Base-by-base conservation (phyloP, 768 basidiomycete species). In the Pleurotus citrinopileatus region DNA sequence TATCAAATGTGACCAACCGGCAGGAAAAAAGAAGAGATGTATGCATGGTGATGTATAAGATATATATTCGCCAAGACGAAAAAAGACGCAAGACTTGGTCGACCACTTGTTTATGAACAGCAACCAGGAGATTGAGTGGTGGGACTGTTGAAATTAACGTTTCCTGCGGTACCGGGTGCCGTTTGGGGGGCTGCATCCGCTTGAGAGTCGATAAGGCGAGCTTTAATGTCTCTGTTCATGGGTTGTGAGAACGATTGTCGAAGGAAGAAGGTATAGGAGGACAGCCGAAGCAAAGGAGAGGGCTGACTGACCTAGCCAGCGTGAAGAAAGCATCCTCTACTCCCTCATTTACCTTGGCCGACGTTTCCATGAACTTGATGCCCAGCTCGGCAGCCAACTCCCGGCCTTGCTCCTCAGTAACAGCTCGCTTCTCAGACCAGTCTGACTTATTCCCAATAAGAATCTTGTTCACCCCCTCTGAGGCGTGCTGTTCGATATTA, bases 261-360 rank as follows among this genome's bases (percentile, higher is more conserved):
- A 54, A 55, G 9, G 23, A 27, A 15, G 19, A 42, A 20, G 42
- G 48, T n/a, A 42, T 29, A 32, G 44, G 29, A 19, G 48, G 45
- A 29, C 46, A 15, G 2, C 44, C 20, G 20, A 7, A 15, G 15
- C 42, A 25, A 47, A 17, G 3, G 40, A 26, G 26, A 28, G 22
- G 23, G 10, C 12, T 32, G 43, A 75, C 86, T 59, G 57, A 96
- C 95, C 94, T 85, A 26, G 97, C 94, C 54, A 98, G 81, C 3
- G 90, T 91, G 72, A 98, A 97, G 81, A 99, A 99, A 10, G 96
- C 96, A 62, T 98, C 94, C 73, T 99, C 97, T 29, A 99, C 97
- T 55, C 94, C 94, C 48, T 96, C 94, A 69, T 98, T 98, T 42
- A 89, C 81, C 76, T 98, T 98, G 34, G 97, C 97, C 15, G 90